These are phyloP conservation scores for Jamesozyma spencerorum DNA, from an alignment of 805 yeast species.

Conservation along the genomic window DNA sequence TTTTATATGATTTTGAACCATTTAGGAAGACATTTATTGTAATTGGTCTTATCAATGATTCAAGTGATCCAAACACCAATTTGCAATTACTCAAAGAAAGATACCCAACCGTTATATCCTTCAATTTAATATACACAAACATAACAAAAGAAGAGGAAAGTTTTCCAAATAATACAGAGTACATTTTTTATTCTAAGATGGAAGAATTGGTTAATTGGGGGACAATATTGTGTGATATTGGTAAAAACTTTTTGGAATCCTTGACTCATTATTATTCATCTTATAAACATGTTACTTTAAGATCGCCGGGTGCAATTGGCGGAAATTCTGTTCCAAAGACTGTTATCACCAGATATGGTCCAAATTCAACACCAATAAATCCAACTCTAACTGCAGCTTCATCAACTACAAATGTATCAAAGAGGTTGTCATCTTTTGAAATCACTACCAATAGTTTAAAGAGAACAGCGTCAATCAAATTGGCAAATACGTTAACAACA, in stretches of 20 bases:
- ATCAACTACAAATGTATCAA: conserved; percentile 5
- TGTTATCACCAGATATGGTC: conserved; percentile 23
- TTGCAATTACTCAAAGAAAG: conserved; percentile 32
- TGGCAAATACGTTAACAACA: conserved; percentile 27
- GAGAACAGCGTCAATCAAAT: conserved; percentile 26
- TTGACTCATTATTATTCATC: conserved; percentile 65
- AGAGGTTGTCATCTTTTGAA: conserved; percentile 21
- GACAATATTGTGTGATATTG: conserved; percentile 64
- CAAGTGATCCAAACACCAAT: conserved; percentile 18
- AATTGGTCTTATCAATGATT: conserved; percentile 36
- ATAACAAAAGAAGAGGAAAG: conserved; percentile 1
- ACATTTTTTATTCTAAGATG: conserved; percentile 7
- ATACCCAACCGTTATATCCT: conserved; percentile 26
- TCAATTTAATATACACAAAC: conserved; percentile 19
- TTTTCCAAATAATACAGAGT: not conserved
- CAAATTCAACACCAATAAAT: conserved; percentile 1
- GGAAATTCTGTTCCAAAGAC: conserved; percentile 38
- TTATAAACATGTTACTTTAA: conserved; percentile 65
- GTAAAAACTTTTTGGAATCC: conserved; percentile 51
- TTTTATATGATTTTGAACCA: conserved; percentile 84
- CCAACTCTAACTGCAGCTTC: conserved; percentile 5
- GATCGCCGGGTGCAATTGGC: conserved; percentile 68
- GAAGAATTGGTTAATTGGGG: conserved; percentile 34
- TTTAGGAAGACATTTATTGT: conserved; percentile 68
- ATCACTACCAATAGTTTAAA: conserved; percentile 31